Conservation (phyloP, 805 yeast species). For the Starmerella roubikii region DNA sequence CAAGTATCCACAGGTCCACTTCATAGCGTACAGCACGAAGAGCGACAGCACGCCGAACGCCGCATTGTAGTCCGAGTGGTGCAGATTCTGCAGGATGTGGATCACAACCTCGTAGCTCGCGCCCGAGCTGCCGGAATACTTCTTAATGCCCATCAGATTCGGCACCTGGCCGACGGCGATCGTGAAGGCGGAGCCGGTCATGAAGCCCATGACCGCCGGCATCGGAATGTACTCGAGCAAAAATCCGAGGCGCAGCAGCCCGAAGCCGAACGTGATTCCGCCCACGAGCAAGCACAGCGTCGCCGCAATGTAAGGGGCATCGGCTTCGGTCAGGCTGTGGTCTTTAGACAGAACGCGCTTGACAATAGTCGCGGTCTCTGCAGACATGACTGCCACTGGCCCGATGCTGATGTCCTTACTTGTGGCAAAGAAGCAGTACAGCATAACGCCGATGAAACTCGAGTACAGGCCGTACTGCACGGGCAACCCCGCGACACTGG, state of each 20-base stretch:
- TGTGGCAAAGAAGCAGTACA: conserved; percentile 84
- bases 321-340: conserved; percentile 24
- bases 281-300: conserved; percentile 72
- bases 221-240: conserved; percentile 75
- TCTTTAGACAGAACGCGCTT: conserved; percentile 43
- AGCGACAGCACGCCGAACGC: conserved; percentile 76
- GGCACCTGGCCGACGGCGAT: conserved; percentile 82
- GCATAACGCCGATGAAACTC: conserved; percentile 78
- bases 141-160: conserved; percentile 59
- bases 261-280: conserved; percentile 68
- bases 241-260: conserved; percentile 73
- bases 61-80: conserved; percentile 59
- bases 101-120: conserved; percentile 60
- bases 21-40: conserved; percentile 59
- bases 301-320: conserved; percentile 58
- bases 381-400: conserved; percentile 92
- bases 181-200: conserved; percentile 84
- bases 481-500: conserved; percentile 65
- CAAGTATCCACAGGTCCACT: conserved; percentile 44
- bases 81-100: conserved; percentile 56
- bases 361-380: conserved; percentile 69
- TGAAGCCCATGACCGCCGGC: conserved; percentile 89
- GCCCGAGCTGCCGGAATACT: conserved; percentile 53
- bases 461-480: conserved; percentile 85
- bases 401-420: conserved; percentile 93